phyloP scores from a whole-genome alignment of 495 filamentous ascomycete genomes.

The Penicillium paradoxum region DNA sequence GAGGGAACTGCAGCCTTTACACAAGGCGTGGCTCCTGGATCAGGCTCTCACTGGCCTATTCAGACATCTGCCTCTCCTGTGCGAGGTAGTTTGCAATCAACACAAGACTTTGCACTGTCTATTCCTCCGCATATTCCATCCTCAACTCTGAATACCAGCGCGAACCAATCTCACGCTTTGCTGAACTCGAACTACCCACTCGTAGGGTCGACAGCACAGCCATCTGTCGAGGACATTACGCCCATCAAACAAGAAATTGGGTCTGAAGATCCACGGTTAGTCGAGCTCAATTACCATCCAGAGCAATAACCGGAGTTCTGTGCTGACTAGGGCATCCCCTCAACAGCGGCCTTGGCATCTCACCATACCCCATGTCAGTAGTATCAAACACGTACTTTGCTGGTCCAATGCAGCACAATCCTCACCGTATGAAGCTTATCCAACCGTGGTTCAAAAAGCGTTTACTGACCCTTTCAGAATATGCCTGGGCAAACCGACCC shows the following conservation, averaged over 20 bases:
- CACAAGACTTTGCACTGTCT: conserved; percentile 3
- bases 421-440: conserved; percentile 14
- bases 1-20: conserved; percentile 15
- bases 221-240: conserved; percentile 6
- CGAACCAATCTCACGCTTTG: conserved; percentile 8
- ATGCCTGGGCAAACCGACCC: conserved; percentile 23
- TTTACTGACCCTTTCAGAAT: conserved; percentile 16
- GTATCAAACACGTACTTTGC: conserved; percentile 23
- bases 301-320: background rate
- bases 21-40: conserved; percentile 5
- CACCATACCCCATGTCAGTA: conserved; percentile 25
- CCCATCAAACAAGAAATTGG: conserved; percentile 5
- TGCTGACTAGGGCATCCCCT: conserved; percentile 5
- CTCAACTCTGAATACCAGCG: conserved; percentile 5
- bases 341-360: conserved; percentile 18
- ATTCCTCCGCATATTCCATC: conserved; percentile 12
- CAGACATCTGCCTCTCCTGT: conserved; percentile 7
- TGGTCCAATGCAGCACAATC: conserved; percentile 26
- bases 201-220: conserved; percentile 2
- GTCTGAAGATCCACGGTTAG: conserved; percentile 10
- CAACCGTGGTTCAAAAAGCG: background rate
- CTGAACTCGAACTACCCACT: conserved; percentile 7
- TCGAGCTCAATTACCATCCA: background rate
- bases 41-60: conserved; percentile 13
- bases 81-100: conserved; percentile 5